phyloP scores from a whole-genome alignment of 306 rosid genomes.

The Fragaria nilgerrensis region DNA sequence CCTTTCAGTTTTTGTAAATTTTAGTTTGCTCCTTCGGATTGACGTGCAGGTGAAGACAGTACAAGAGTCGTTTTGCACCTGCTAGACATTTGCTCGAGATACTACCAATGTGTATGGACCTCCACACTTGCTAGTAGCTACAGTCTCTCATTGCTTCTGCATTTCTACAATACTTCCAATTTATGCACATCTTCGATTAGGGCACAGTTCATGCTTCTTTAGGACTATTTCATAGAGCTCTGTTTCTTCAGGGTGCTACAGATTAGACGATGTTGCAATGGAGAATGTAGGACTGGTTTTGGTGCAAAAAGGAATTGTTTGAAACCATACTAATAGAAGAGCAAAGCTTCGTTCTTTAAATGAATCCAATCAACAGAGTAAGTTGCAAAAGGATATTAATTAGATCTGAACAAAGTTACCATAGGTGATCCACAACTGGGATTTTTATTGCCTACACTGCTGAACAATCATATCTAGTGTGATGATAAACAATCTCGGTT shows the following conservation, averaged over 20 bases:
- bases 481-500: constrained; percentile 14
- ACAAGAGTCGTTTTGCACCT: neutral
- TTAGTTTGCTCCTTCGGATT: neutral
- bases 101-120: neutral
- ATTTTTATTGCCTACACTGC: constrained; percentile 21
- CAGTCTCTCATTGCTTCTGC: too few species aligned
- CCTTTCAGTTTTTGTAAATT: neutral
- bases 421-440: neutral
- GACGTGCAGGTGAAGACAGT: neutral
- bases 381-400: neutral
- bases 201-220: neutral
- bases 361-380: too few species aligned
- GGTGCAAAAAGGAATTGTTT: neutral
- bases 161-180: too few species aligned
- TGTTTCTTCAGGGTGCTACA: neutral
- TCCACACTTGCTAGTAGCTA: too few species aligned
- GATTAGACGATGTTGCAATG: too few species aligned
- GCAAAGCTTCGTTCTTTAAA: neutral
- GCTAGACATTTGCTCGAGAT: neutral
- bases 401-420: neutral
- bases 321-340: neutral
- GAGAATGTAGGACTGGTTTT: neutral
- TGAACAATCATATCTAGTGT: constrained; percentile 12
- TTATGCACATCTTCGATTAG: neutral
- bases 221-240: neutral